Evolutionary conservation across 495 filamentous ascomycete genomes (phyloP), one percentile per base, ranked within the genome.

Genomic region (Astrothelium macrocarpum): DNA sequence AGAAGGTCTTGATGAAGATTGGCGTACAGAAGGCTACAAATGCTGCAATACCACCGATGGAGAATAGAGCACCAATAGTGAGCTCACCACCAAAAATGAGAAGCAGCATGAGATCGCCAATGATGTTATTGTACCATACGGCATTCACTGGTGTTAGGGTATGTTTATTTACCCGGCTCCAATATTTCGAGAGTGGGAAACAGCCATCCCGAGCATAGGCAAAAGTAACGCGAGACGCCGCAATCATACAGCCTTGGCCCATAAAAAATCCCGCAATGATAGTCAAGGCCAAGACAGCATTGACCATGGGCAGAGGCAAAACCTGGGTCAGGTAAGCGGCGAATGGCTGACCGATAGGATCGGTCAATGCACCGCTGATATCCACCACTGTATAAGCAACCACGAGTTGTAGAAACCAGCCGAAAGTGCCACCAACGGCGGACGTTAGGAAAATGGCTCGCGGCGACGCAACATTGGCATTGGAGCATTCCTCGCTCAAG

Each of bases 171-270:
- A 91, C 85, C n/a, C 76, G 67, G 72, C 87, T 89, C 75, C 86
- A 86, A 67, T 79, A 79, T 0, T 68, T 78, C 9, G 85, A 88
- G n/a, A 78, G 31, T 0, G 71, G 71, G 74, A 91, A 90, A 71
- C 86, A 89, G 67, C 85, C 88, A 73, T 91, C 88, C 14, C 88
- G 84, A 9, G 88, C 87, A 72, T 91, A 91, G 20, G 88, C 88
- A 68, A 89, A 91, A 20, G 87, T 89, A 29, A 91, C 88, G 59
- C 88, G 79, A 5, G 85, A 88, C 2, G 88, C 88, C 16, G 88
- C 87, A 32, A 91, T 86, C 88, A 56, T 56, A 16, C 49, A 56
- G 1, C 86, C 88, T 75, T 91, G 88, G 23, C 88, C 88, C 88
- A 91, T 91, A 20, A 81, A 87, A 73, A 89, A 91, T 2, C 84